These are phyloP conservation scores for Candida freyschussii DNA, from an alignment of 1,139 yeast species.

Conservation along the genomic window DNA sequence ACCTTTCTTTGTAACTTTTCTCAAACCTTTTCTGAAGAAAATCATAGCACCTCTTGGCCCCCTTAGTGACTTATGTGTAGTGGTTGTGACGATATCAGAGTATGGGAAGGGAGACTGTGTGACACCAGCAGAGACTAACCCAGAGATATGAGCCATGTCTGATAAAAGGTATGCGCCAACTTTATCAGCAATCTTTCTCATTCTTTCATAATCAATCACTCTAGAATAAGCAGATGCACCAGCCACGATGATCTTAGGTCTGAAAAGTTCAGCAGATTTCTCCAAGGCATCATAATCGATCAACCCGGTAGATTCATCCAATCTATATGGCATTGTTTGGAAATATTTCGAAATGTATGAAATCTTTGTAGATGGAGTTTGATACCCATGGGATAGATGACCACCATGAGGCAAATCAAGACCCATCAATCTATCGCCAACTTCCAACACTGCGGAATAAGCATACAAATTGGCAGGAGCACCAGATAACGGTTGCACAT, in stretches of 20 bases:
- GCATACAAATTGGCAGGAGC: slow-evolving; percentile 96
- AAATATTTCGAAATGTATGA: slow-evolving; percentile 89
- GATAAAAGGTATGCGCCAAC: slow-evolving; percentile 89
- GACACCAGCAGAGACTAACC: slow-evolving; percentile 89
- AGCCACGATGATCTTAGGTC: slow-evolving; percentile 93
- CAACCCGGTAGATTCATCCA: slow-evolving; percentile 77
- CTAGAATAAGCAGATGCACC: slow-evolving; percentile 97
- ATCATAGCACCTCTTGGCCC: slow-evolving; percentile 99
- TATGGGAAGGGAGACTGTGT: slow-evolving; percentile 90
- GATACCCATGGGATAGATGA: slow-evolving; percentile 94
- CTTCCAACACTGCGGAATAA: slow-evolving; percentile 85
- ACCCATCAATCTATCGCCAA: slow-evolving; percentile 94
- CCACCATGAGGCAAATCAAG: slow-evolving; percentile 97
- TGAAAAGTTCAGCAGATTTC: slow-evolving; percentile 76
- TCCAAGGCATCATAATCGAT: slow-evolving; percentile 89
- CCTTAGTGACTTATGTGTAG: slow-evolving; percentile 94
- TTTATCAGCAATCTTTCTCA: slow-evolving; percentile 84
- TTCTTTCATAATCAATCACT: slow-evolving; percentile 82
- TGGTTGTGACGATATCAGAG: slow-evolving; percentile 94
- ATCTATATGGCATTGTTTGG: slow-evolving; percentile 95
- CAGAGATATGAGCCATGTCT: slow-evolving; percentile 97
- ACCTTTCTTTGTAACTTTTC: slow-evolving; percentile 79
- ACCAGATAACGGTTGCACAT: slow-evolving; percentile 90
- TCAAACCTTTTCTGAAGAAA: slow-evolving; percentile 88
- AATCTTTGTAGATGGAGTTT: slow-evolving; percentile 81